Evolutionary conservation across 2,329 filamentous ascomycete genomes (phyloP), one percentile per base, ranked within the genome.

Genomic region (Penicillium sp.): DNA sequence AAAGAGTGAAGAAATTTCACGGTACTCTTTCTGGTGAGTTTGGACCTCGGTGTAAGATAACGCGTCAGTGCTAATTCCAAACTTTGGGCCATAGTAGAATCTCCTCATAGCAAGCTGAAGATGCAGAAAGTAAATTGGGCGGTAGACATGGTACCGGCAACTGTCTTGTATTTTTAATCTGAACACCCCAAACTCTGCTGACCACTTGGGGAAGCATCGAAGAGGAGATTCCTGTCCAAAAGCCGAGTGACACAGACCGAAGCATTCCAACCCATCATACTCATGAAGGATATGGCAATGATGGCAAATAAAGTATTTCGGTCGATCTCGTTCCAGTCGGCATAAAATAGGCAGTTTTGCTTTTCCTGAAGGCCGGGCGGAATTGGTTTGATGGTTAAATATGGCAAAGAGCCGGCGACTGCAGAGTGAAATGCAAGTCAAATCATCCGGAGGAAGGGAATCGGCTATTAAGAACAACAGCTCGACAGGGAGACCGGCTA

Each of bases 21-120:
- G 15, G 15, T 18, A 18, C 15, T 18, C 15, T 18, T 18, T 18
- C 15, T 18, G 15, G 10, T 6, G 5, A 9, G 6, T 28, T 15
- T 10, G 25, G 4, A 35, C 77, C 53, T 81, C 78, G 28, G 47
- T 51, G 33, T 44, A 39, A 31, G n/a, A 50, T 32, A 32, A 41
- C 41, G 28, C 48, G 4, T 38, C 51, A 43, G 43, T 44, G 40
- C 35, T 47, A 10, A 50, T 39, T 8, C 28, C 31, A 40, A 2
- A 41, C 13, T 10, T 18, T 6, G 12, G 13, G 24, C 46, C 46
- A 28, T 18, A 33, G 18, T 20, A 20, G 27, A 39, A 44, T 33
- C 33, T 7, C 25, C 13, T 44, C 41, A 49, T 41, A 25, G 40
- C 46, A 31, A 49, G 46, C 28, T 49, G 33, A 13, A 46, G 2